Percentiles rank a stretch among this genome's conserved stretches.
These are phyloP conservation scores for Ganoderma lucidum DNA, from an alignment of 1,284 basidiomycete species.

Conservation along the genomic window DNA sequence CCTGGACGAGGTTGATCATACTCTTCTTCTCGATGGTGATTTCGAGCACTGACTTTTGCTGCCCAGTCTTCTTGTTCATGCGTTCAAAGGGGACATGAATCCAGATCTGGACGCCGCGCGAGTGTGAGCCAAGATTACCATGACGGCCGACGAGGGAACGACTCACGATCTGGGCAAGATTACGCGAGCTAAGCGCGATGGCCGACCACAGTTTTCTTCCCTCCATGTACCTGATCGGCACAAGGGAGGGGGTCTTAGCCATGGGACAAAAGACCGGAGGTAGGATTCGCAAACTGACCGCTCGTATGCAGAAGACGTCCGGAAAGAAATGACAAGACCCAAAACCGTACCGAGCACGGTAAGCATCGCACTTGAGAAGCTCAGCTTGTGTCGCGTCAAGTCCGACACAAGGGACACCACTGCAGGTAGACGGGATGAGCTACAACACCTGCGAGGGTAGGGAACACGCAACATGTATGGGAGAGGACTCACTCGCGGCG, in stretches of 20 bases:
- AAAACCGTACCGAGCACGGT: constrained; percentile 53
- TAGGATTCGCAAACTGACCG: constrained; percentile 51
- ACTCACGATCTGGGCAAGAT: constrained; percentile 60
- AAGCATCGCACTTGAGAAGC: constrained; percentile 51
- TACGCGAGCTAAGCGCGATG: constrained; percentile 60
- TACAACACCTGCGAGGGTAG: neutral
- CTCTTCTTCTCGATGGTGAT: constrained; percentile 76
- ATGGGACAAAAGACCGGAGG: too few species aligned
- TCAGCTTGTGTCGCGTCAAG: constrained; percentile 51
- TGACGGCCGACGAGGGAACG: neutral
- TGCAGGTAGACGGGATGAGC: constrained; percentile 34
- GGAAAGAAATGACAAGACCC: constrained; percentile 50
- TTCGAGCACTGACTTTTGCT: constrained; percentile 51
- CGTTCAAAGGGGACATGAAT: constrained; percentile 63
- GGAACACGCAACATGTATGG: neutral
- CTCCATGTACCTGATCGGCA: constrained; percentile 57
- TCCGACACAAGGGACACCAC: constrained; percentile 62
- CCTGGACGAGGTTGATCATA: constrained; percentile 75
- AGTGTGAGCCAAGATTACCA: neutral
- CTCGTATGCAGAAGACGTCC: constrained; percentile 66
- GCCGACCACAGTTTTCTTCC: constrained; percentile 71
- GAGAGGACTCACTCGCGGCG: constrained; percentile 55
- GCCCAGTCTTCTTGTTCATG: constrained; percentile 43
- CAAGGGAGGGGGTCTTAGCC: neutral
- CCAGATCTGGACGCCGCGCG: constrained; percentile 58